Evolutionary conservation across 2,329 filamentous ascomycete species (phyloP).

Genomic region (Sarocladiaceae sp.): DNA sequence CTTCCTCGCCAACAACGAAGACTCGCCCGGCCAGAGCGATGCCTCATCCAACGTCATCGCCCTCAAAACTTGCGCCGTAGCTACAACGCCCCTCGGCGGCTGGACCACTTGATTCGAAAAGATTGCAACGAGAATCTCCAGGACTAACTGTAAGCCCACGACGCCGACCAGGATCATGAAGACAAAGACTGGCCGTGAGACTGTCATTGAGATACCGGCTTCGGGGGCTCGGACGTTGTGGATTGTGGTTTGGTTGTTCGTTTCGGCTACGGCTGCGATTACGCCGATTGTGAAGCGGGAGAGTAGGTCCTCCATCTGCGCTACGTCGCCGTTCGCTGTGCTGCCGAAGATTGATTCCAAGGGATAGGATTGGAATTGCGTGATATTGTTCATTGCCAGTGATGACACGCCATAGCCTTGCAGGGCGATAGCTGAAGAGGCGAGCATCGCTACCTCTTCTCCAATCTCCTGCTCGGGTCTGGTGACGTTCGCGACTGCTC

Average conservation of each 20-base stretch:
- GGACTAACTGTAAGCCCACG: not conserved
- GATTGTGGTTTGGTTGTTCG: not conserved
- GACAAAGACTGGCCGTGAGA: not conserved
- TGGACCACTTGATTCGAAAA: not conserved
- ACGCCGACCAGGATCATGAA: not conserved
- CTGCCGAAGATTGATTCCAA: conserved; percentile 33
- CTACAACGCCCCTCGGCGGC: conserved; percentile 17
- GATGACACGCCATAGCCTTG: conserved; percentile 29
- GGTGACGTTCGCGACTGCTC: conserved; percentile 27
- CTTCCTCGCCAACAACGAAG: not conserved
- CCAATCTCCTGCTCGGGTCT: conserved; percentile 27
- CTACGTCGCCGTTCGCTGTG: conserved; percentile 22
- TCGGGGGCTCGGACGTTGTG: not conserved
- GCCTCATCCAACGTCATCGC: conserved; percentile 3
- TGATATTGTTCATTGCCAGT: conserved; percentile 18
- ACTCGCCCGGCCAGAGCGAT: not conserved
- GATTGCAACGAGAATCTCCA: not conserved
- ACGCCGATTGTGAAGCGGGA: conserved; percentile 32
- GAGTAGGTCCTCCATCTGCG: conserved; percentile 31
- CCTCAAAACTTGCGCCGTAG: conserved; percentile 20
- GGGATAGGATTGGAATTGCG: conserved; percentile 37
- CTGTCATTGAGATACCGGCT: not conserved
- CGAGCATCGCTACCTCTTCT: not conserved
- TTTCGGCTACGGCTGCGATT: not conserved
- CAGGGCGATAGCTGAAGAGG: conserved; percentile 28